phyloP scores from a whole-genome alignment of 345 rosid genomes.

The Raphanus sativus region DNA sequence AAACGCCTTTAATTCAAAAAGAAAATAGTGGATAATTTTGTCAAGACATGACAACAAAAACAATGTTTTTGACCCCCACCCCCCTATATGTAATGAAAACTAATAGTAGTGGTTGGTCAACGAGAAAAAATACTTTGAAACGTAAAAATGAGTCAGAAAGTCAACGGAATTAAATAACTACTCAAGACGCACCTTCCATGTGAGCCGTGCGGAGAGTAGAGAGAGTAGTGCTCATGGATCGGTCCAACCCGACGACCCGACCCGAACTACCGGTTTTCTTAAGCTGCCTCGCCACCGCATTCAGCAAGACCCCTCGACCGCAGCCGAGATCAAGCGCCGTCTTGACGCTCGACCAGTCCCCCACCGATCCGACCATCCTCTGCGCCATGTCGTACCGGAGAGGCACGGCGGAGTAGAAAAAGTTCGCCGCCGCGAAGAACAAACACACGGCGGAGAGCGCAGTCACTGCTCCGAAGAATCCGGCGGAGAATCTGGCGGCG shows the following conservation, averaged over 20 bases:
- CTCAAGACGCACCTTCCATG: slow-evolving; percentile 58
- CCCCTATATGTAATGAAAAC: neutral
- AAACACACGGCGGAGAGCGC: slow-evolving; percentile 75
- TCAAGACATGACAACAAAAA: neutral
- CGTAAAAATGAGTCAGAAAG: slow-evolving; percentile 4
- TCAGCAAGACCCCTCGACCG: slow-evolving; percentile 86
- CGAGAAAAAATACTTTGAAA: slow-evolving; percentile 8
- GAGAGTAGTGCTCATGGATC: slow-evolving; percentile 68
- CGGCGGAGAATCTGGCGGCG: slow-evolving; percentile 71
- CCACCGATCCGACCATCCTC: slow-evolving; percentile 77
- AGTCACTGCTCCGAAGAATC: slow-evolving; percentile 67
- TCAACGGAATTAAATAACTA: neutral
- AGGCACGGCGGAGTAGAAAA: slow-evolving; percentile 79
- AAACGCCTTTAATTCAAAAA: neutral
- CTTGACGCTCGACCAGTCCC: slow-evolving; percentile 88
- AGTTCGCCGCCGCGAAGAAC: slow-evolving; percentile 77
- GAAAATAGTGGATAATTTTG: too few relatives aligned
- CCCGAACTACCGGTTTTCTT: slow-evolving; percentile 95
- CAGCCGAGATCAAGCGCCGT: slow-evolving; percentile 90
- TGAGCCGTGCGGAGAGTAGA: slow-evolving; percentile 91
- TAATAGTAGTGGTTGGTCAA: neutral
- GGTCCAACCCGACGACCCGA: slow-evolving; percentile 89
- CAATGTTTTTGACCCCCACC: too few relatives aligned
- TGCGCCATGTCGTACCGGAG: slow-evolving; percentile 85
- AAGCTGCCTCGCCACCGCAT: slow-evolving; percentile 90